These are phyloP conservation scores for Smallanthus sonchifolius DNA, from an alignment of 129 eudicot species.

Conservation along the genomic window DNA sequence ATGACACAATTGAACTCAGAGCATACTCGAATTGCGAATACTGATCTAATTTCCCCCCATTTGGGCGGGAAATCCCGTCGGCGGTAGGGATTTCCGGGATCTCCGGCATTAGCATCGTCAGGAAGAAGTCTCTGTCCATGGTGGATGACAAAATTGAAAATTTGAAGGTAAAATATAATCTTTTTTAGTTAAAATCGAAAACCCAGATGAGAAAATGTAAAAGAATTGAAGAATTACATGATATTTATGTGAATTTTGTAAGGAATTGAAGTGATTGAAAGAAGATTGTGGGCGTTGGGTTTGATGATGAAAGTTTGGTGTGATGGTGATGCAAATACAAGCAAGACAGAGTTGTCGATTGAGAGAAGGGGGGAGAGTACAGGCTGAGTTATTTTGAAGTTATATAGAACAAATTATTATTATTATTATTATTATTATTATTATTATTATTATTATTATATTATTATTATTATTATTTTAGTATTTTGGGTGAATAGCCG, in stretches of 20 bases:
- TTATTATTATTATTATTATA: neutral
- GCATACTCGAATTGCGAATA: slow-evolving; percentile 57
- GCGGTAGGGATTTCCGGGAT: slow-evolving; percentile 21
- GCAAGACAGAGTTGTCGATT: slow-evolving; percentile 20
- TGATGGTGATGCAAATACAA: slow-evolving; percentile 34
- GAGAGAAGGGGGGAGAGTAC: slow-evolving; percentile 38
- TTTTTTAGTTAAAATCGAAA: slow-evolving; percentile 4
- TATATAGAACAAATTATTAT: slow-evolving; percentile 47
- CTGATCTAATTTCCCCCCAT: slow-evolving; percentile 29
- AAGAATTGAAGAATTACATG: slow-evolving; percentile 10
- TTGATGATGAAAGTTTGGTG: slow-evolving; percentile 38
- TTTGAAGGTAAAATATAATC: neutral
- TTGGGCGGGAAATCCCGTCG: slow-evolving; percentile 4
- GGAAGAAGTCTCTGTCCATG: slow-evolving; percentile 62
- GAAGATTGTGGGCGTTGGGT: slow-evolving; percentile 26
- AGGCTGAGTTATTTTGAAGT: slow-evolving; percentile 34
- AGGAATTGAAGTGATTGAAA: slow-evolving; percentile 19
- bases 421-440: neutral
- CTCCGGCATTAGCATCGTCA: slow-evolving; percentile 23
- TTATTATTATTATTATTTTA: too few species aligned
- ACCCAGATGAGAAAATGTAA: slow-evolving; percentile 22
- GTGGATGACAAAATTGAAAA: neutral
- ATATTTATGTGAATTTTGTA: slow-evolving; percentile 13
- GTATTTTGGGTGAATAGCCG: neutral
- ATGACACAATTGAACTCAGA: slow-evolving; percentile 59